Percentiles rank a stretch among this genome's conserved stretches.
Evolutionary conservation across 192 early-diverging fungal genomes (phyloP).

Genomic region (Entrophospora sp.): DNA sequence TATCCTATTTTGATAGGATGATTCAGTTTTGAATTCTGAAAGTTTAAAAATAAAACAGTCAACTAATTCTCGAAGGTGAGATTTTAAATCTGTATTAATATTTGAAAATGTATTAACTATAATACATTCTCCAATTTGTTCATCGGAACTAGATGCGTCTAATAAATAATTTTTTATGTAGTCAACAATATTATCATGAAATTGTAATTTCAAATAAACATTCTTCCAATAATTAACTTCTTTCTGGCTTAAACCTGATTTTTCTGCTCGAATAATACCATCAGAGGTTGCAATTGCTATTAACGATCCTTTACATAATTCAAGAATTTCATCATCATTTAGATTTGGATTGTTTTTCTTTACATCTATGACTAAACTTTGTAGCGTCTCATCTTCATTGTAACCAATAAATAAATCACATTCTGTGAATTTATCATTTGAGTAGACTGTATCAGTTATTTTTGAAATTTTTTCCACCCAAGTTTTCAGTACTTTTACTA

Average conservation of each 20-base stretch:
- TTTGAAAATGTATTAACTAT: slow-evolving; percentile 23
- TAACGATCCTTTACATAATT: slow-evolving; percentile 5
- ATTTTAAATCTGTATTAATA: slow-evolving; percentile 16
- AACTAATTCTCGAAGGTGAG: background rate
- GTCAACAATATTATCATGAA: slow-evolving; percentile 10
- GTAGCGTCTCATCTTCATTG: slow-evolving; percentile 16
- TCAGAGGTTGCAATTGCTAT: slow-evolving; percentile 17
- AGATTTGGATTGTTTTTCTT: background rate
- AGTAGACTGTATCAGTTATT: background rate
- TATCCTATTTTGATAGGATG: slow-evolving; percentile 10
- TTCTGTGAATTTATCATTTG: background rate
- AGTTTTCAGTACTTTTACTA: background rate
- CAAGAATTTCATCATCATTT: background rate
- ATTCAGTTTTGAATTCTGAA: slow-evolving; percentile 20
- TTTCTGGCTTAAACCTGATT: background rate
- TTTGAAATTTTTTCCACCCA: background rate
- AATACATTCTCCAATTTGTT: background rate
- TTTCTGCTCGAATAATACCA: slow-evolving; percentile 6
- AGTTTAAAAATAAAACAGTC: slow-evolving; percentile 17
- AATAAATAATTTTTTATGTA: slow-evolving; percentile 8
- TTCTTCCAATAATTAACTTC: slow-evolving; percentile 5
- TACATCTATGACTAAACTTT: slow-evolving; percentile 17
- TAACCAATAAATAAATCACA: slow-evolving; percentile 20
- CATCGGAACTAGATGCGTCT: no score
- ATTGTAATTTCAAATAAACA: slow-evolving; percentile 3